phyloP scores from a whole-genome alignment of 2,329 filamentous ascomycete genomes.

The Leptosphaerulina australis region DNA sequence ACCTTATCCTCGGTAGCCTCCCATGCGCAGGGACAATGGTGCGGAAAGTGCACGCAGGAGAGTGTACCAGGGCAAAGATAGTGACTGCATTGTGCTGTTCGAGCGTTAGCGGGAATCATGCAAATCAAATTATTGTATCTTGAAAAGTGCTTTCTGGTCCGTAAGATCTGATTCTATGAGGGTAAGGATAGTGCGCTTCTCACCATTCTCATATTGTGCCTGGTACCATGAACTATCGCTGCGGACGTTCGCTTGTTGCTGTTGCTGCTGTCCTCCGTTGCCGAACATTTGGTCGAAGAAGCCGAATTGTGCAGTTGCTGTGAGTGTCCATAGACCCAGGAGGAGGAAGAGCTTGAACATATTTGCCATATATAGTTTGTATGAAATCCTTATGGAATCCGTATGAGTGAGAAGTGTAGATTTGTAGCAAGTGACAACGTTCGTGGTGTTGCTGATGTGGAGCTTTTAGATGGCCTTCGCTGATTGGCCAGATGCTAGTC shows the following conservation, averaged over 20 bases:
- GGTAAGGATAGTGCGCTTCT: slow-evolving; percentile 20
- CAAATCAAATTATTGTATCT: too few species aligned
- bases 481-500: neutral
- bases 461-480: slow-evolving; percentile 4
- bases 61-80: slow-evolving; percentile 95
- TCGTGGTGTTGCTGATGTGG: slow-evolving; percentile 27
- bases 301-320: slow-evolving; percentile 80
- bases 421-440: neutral
- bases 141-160: neutral
- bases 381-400: too few species aligned
- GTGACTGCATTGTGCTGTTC: slow-evolving; percentile 79
- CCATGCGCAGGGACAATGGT: slow-evolving; percentile 94
- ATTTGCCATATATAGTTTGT: neutral
- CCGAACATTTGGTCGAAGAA: slow-evolving; percentile 99
- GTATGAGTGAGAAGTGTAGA: too few species aligned
- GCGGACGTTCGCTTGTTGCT: slow-evolving; percentile 75
- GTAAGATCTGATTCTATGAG: neutral
- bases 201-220: slow-evolving; percentile 71
- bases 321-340: slow-evolving; percentile 62
- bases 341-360: slow-evolving; percentile 37
- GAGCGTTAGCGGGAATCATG: too few species aligned
- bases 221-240: slow-evolving; percentile 85
- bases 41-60: slow-evolving; percentile 92
- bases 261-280: slow-evolving; percentile 63
- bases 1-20: slow-evolving; percentile 67